phyloP scores from a whole-genome alignment of 768 basidiomycete genomes.

The Boletus speciosus region DNA sequence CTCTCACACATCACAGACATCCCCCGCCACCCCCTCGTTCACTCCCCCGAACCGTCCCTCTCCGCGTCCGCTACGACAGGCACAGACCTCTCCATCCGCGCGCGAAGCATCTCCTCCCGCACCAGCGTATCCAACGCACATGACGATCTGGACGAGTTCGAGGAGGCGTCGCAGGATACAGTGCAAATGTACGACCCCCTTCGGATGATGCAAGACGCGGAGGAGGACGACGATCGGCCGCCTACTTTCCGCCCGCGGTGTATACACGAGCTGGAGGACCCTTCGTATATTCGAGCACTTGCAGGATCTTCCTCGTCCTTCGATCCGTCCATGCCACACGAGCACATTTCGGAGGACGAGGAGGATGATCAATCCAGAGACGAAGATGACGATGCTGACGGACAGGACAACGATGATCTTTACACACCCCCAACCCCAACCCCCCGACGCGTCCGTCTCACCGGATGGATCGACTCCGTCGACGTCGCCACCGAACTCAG shows the following conservation, averaged over 20 bases:
- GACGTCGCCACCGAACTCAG: slow-evolving; percentile 52
- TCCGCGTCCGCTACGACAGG: slow-evolving; percentile 34
- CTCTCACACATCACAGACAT: slow-evolving; percentile 29
- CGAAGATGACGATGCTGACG: not conserved
- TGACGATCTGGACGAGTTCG: slow-evolving; percentile 8
- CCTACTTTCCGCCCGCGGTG: slow-evolving; percentile 37
- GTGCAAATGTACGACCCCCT: slow-evolving; percentile 13
- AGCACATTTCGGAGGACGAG: not conserved
- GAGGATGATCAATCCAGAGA: not conserved
- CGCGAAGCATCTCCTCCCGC: slow-evolving; percentile 23
- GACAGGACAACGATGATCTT: slow-evolving; percentile 12
- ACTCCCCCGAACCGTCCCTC: slow-evolving; percentile 31
- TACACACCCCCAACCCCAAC: slow-evolving; percentile 20
- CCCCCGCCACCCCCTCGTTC: slow-evolving; percentile 30
- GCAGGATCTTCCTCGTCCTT: slow-evolving; percentile 9
- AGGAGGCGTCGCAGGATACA: slow-evolving; percentile 16
- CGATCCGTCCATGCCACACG: not conserved
- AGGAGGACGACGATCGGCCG: slow-evolving; percentile 26
- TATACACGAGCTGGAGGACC: slow-evolving; percentile 53
- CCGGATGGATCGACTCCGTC: slow-evolving; percentile 53
- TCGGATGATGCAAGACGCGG: slow-evolving; percentile 31
- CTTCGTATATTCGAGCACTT: slow-evolving; percentile 24
- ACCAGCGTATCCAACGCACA: slow-evolving; percentile 18
- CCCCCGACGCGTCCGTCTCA: slow-evolving; percentile 40
- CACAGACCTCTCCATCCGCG: slow-evolving; percentile 32